These are phyloP conservation scores for Plenodomus tracheiphilus DNA, from an alignment of 2,329 filamentous ascomycete genomes.

Conservation along the genomic window DNA sequence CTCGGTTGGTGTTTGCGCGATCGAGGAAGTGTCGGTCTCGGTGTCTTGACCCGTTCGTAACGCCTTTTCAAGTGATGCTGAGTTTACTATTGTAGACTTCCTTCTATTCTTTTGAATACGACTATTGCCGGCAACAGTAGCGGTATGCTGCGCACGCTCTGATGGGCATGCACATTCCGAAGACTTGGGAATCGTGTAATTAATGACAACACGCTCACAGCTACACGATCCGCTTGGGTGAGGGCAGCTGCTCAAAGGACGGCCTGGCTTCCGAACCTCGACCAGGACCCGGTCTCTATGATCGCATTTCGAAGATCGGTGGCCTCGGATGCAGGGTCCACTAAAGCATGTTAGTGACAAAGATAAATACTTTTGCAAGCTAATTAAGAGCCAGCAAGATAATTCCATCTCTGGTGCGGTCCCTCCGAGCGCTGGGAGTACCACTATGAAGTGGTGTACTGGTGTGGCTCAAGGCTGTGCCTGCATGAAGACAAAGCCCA, in stretches of 20 bases:
- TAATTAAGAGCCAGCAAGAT: not conserved
- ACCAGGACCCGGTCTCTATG: constrained; percentile 71
- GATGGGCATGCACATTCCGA: constrained; percentile 45
- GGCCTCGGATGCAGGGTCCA: constrained; percentile 74
- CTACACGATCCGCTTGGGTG: constrained; percentile 66
- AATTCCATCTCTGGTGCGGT: not conserved
- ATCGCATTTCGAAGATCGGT: constrained; percentile 75
- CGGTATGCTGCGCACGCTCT: constrained; percentile 27
- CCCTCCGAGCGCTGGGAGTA: not conserved
- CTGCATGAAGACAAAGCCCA: too few species aligned
- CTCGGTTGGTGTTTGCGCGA: constrained; percentile 38
- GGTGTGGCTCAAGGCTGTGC: too few species aligned
- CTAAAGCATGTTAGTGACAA: constrained; percentile 47
- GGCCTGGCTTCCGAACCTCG: constrained; percentile 71
- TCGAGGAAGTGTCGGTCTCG: constrained; percentile 38
- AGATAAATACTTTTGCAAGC: not conserved
- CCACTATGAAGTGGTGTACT: not conserved
- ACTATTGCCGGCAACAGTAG: constrained; percentile 26
- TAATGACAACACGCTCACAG: constrained; percentile 63
- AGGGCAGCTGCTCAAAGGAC: constrained; percentile 70
- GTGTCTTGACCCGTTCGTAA: constrained; percentile 37
- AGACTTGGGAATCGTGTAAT: constrained; percentile 48
- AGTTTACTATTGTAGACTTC: constrained; percentile 34
- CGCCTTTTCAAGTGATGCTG: constrained; percentile 38
- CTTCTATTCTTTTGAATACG: constrained; percentile 40